Evolutionary conservation across 495 filamentous ascomycete species (phyloP), one percentile per base, ranked within the genome.

Genomic region (Xylaria palmicola): DNA sequence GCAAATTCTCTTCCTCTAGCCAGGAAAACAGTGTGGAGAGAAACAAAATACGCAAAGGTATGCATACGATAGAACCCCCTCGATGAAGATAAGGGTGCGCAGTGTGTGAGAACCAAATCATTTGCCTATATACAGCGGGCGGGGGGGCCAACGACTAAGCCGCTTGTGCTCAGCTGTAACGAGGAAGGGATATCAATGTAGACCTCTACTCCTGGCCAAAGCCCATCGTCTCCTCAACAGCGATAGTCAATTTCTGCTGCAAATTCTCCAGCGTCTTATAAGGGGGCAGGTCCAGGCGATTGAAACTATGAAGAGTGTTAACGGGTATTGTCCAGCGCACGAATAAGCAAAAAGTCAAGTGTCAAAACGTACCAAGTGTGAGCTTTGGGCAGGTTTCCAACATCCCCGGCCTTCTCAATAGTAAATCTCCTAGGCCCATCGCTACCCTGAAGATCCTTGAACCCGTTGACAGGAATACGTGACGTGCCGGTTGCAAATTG

Each of bases 401-500:
- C 81, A 69, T 97, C 93, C 24, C 94, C 94, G 37, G 92, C 90
- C 77, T 98, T 98, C 75, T 99, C 94, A 70, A 99, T 97, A 6
- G 94, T 99, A 70, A 99, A 99, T 37, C 94, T 79, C 73, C 95
- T 81, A 12, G 94, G 94, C 13, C 94, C 94, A 73, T 99, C 94
- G 56, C 92, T 96, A 32, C 94, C 94, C 77, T 99, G 94, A 60
- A 99, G 81, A 78, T 99, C 94, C 81, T 99, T 99, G 84, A 99
- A 99, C 20, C 94, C 94, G 76, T 99, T 99, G 77, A 99, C 94
- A 10, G 94, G 94, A 64, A 99, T 99, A 74, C 94, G 89, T 27
- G 91, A 96, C 26, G 94, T 99, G 69, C 94, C 94, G 24, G 94
- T 99, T 19, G 94, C 93, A 72, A 98, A 99, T 75, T 99, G 94